These are phyloP conservation scores for Lipomyces kockii DNA, from an alignment of 805 yeast genomes.

Conservation along the genomic window DNA sequence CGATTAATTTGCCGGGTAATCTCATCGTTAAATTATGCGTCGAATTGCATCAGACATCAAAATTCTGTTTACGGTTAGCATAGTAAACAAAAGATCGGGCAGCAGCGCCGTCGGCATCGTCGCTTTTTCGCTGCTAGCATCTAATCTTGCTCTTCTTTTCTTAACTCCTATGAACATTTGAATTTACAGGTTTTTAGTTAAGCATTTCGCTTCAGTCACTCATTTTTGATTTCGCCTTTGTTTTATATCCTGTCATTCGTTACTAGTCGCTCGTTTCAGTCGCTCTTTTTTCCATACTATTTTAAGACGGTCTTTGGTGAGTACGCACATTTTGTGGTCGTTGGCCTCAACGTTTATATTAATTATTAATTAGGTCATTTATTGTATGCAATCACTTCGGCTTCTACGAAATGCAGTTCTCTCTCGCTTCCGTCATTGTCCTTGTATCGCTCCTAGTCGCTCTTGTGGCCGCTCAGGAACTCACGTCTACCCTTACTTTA, in stretches of 20 bases:
- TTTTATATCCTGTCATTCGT: not conserved
- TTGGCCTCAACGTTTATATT: not conserved
- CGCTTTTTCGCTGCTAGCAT: not conserved
- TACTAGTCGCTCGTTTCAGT: conserved; percentile 7
- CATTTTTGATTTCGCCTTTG: not conserved
- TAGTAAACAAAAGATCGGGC: not conserved
- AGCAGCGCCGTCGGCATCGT: not conserved
- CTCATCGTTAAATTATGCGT: not conserved
- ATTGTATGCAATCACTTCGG: not conserved
- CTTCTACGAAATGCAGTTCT: conserved; percentile 18
- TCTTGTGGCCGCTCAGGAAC: conserved; percentile 17
- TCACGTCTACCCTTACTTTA: conserved; percentile 8
- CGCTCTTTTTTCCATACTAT: not conserved
- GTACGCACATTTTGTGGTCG: not conserved
- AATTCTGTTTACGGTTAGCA: not conserved
- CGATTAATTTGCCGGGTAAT: not conserved
- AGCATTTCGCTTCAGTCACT: not conserved
- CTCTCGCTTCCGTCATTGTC: conserved; percentile 2
- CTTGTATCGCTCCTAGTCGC: conserved; percentile 7
- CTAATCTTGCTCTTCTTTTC: not conserved
- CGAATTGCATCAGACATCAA: not conserved
- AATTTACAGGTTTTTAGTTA: not conserved
- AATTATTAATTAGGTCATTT: not conserved
- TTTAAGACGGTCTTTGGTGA: not conserved
- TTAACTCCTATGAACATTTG: not conserved